A percentile compares a stretch with the other conserved stretches of the same genome.
These are phyloP conservation scores for Diaporthe sp. DNA, from an alignment of 2,329 filamentous ascomycete genomes.

Conservation along the genomic window DNA sequence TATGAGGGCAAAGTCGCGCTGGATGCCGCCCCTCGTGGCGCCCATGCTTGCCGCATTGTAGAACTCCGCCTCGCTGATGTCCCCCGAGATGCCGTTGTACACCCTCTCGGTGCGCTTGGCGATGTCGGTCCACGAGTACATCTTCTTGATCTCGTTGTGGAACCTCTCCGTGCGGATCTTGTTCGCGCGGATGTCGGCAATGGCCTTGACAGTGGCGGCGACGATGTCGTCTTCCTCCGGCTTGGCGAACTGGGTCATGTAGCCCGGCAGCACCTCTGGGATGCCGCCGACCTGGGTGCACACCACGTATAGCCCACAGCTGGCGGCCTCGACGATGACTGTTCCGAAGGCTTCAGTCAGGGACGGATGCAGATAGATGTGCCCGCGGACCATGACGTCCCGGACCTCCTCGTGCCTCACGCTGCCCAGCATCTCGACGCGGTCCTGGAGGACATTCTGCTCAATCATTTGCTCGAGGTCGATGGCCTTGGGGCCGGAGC, in stretches of 20 bases:
- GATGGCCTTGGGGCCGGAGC: constrained; percentile 95
- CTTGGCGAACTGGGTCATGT: constrained; percentile 98
- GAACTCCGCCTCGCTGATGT: constrained; percentile 87
- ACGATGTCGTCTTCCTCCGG: constrained; percentile 97
- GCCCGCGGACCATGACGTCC: constrained; percentile 96
- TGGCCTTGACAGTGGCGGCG: constrained; percentile 87
- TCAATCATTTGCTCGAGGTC: constrained; percentile 99
- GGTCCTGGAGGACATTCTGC: constrained; percentile 91
- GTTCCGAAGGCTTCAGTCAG: constrained; percentile 98
- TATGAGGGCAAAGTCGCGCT: constrained; percentile 87
- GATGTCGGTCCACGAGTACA: constrained; percentile 99
- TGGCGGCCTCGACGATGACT: constrained; percentile 96
- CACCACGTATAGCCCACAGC: constrained; percentile 95
- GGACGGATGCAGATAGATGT: constrained; percentile 96
- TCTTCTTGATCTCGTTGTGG: constrained; percentile 95
- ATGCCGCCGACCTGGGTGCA: constrained; percentile 97
- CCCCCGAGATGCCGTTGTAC: constrained; percentile 91
- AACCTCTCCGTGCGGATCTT: constrained; percentile 93
- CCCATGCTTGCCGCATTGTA: constrained; percentile 79
- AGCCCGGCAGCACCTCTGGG: constrained; percentile 91
- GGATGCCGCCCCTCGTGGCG: constrained; percentile 78
- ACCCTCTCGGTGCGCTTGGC: constrained; percentile 94
- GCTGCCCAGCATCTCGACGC: constrained; percentile 91
- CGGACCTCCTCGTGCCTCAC: constrained; percentile 96
- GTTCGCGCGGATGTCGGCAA: constrained; percentile 85